Conservation (phyloP, 2,329 filamentous ascomycete species). For the Neonectria neomacrospora region DNA sequence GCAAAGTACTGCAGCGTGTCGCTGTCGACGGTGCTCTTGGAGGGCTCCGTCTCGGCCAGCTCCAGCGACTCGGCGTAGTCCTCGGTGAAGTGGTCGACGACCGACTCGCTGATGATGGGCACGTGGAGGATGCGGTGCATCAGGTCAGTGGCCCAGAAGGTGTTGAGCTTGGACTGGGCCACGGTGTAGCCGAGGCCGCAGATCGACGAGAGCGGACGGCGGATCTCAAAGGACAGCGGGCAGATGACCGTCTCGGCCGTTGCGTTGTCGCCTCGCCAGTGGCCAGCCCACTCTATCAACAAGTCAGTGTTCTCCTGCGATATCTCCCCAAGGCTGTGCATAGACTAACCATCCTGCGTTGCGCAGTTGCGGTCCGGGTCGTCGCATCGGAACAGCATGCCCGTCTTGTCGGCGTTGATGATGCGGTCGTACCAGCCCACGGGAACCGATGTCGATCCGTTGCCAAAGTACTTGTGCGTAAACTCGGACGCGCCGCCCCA, state of each 20-base stretch:
- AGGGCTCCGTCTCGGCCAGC: conserved; percentile 60
- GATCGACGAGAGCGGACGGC: conserved; percentile 67
- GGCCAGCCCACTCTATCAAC: conserved; percentile 69
- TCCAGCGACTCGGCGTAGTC: conserved; percentile 65
- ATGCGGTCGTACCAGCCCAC: conserved; percentile 73
- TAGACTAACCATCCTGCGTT: conserved; percentile 54
- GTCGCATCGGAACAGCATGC: conserved; percentile 74
- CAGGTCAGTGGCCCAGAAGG: conserved; percentile 74
- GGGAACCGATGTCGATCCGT: conserved; percentile 65
- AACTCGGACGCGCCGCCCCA: conserved; percentile 68
- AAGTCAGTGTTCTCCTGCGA: neutral
- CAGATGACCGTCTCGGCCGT: conserved; percentile 77
- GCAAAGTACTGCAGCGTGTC: conserved; percentile 76
- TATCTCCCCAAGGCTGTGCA: fast-evolving
- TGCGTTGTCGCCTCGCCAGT: conserved; percentile 74
- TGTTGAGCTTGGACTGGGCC: conserved; percentile 64
- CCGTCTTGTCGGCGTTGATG: conserved; percentile 65
- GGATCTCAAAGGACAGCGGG: conserved; percentile 67
- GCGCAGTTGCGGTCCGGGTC: conserved; percentile 73
- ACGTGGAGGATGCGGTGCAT: conserved; percentile 75
- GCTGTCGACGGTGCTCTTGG: conserved; percentile 65
- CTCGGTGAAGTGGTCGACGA: conserved; percentile 72
- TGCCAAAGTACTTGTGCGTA: conserved; percentile 75
- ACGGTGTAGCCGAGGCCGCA: conserved; percentile 73
- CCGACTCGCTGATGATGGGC: conserved; percentile 66